Conservation (phyloP, 2,329 filamentous ascomycete genomes). For the Ophiocordyceps unilateralis region DNA sequence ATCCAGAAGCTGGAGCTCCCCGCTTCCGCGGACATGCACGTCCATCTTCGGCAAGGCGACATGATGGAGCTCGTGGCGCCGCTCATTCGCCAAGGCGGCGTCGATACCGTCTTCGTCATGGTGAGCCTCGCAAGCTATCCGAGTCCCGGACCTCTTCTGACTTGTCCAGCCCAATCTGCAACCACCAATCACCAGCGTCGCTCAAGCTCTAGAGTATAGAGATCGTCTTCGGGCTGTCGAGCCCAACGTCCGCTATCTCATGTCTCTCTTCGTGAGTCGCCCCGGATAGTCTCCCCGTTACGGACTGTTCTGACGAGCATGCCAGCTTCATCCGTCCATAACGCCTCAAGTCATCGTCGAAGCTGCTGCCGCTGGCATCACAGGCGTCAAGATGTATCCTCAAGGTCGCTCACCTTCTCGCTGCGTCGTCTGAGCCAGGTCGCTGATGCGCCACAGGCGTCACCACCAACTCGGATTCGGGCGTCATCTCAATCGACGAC, state of each 20-base stretch:
- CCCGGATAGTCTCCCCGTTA: no score
- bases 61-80: constrained; percentile 41
- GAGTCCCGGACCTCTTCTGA: no score
- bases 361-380: constrained; percentile 55
- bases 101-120: constrained; percentile 43
- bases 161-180: constrained; percentile 38
- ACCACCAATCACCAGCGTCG: constrained; percentile 43
- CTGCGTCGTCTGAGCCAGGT: background rate
- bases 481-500: constrained; percentile 49
- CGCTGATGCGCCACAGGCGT: constrained; percentile 20
- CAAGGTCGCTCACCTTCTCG: constrained; percentile 8
- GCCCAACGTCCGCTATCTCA: constrained; percentile 48
- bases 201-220: constrained; percentile 49
- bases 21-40: constrained; percentile 50
- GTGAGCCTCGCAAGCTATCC: background rate
- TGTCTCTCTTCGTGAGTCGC: constrained; percentile 30
- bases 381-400: constrained; percentile 57
- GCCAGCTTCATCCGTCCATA: constrained; percentile 35
- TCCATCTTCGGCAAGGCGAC: constrained; percentile 46
- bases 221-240: constrained; percentile 40
- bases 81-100: constrained; percentile 39
- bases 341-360: constrained; percentile 54
- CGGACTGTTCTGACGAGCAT: no score
- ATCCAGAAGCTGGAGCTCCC: constrained; percentile 28
- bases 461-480: constrained; percentile 50